These are phyloP conservation scores for Meira nashicola DNA, from an alignment of 1,284 basidiomycete species.

Conservation along the genomic window DNA sequence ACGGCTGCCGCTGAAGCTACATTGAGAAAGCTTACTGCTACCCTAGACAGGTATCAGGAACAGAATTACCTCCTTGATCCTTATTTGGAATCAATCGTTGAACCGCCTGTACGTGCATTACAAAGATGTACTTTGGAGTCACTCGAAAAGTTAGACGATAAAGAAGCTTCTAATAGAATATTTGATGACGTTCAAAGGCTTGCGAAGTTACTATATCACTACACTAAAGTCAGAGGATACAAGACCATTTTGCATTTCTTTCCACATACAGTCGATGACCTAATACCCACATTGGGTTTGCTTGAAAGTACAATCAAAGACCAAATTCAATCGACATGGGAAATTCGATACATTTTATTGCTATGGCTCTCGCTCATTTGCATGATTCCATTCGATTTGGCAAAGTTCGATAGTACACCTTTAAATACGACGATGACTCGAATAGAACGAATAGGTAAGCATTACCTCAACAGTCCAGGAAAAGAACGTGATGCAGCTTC, in stretches of 20 bases:
- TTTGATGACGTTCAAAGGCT: constrained; percentile 57
- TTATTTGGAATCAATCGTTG: constrained; percentile 76
- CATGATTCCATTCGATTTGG: constrained; percentile 87
- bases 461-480: constrained; percentile 66
- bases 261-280: constrained; percentile 78
- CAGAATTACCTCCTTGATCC: constrained; percentile 85
- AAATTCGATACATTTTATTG: constrained; percentile 74
- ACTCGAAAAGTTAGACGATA: background rate
- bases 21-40: background rate
- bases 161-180: background rate
- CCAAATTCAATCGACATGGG: constrained; percentile 59
- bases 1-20: background rate
- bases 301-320: constrained; percentile 57
- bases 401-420: constrained; percentile 64
- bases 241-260: constrained; percentile 88
- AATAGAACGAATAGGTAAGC: constrained; percentile 64
- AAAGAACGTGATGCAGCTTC: constrained; percentile 74
- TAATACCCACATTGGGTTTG: constrained; percentile 69
- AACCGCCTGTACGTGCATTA: constrained; percentile 63
- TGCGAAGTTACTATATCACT: constrained; percentile 69
- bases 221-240: constrained; percentile 83
- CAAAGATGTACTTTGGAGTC: constrained; percentile 22
- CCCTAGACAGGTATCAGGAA: constrained; percentile 84
- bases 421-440: constrained; percentile 14
- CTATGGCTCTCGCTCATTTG: constrained; percentile 91